Evolutionary conservation across 306 rosid genomes (phyloP).

Genomic region (Quercus robur): DNA sequence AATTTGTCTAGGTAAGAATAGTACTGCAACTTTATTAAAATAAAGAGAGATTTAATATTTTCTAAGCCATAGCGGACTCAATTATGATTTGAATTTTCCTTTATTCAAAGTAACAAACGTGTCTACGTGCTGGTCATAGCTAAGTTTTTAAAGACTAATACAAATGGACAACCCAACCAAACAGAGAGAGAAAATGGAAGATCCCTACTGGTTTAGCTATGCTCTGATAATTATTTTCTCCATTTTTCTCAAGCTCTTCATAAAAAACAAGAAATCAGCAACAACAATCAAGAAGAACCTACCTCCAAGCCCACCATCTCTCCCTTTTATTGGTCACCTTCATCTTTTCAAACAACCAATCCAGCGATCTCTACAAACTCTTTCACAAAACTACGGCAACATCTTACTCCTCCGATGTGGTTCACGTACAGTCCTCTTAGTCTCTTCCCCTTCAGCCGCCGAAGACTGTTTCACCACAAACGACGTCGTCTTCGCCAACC

Average conservation of each 20-base stretch:
- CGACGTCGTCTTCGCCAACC: slow-evolving; percentile 28
- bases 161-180: too few relatives aligned
- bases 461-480: slow-evolving; percentile 34
- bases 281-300: background rate
- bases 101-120: too few relatives aligned
- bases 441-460: slow-evolving; percentile 13
- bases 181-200: too few relatives aligned
- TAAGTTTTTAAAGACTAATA: too few relatives aligned
- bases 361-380: slow-evolving; percentile 14
- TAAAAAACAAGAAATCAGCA: too few relatives aligned
- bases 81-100: too few relatives aligned
- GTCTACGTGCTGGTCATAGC: too few relatives aligned
- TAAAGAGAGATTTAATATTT: too few relatives aligned
- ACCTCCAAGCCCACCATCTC: slow-evolving; percentile 25
- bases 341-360: slow-evolving; percentile 33
- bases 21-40: too few relatives aligned
- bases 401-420: slow-evolving; percentile 15
- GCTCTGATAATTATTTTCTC: background rate
- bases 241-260: background rate
- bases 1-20: too few relatives aligned
- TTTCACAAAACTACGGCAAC: background rate
- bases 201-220: background rate
- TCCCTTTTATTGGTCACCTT: slow-evolving; percentile 41
- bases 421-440: slow-evolving; percentile 5
- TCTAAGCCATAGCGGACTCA: too few relatives aligned